These are phyloP conservation scores for Russula griseocarnosa DNA, from an alignment of 768 basidiomycete genomes.

Conservation along the genomic window DNA sequence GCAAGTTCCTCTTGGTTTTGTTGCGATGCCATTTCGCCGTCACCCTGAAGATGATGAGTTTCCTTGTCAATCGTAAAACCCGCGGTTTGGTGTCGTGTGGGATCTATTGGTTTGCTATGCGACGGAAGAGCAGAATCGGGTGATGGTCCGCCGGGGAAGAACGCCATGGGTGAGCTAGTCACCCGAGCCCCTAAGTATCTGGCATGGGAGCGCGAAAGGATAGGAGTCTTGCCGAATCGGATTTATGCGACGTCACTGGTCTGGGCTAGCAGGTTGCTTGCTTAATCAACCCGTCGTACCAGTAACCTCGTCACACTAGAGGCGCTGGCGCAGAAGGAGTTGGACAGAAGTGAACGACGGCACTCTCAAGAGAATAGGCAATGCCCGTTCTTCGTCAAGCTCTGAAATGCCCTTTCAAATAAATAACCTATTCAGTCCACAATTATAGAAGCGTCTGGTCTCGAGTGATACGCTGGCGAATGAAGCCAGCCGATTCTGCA, in stretches of 20 bases:
- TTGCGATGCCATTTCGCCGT: not conserved
- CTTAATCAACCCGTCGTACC: not conserved
- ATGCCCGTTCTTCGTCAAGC: too few species aligned
- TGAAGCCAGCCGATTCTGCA: not conserved
- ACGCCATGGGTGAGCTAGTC: not conserved
- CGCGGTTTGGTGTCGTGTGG: not conserved
- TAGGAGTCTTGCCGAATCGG: not conserved
- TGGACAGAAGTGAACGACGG: not conserved
- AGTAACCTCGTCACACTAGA: not conserved
- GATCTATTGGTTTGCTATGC: not conserved
- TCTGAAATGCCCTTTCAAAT: not conserved
- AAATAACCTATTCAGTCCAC: not conserved
- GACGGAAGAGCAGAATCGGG: constrained; percentile 4
- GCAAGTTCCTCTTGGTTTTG: not conserved
- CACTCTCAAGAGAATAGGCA: too few species aligned
- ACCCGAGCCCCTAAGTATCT: too few species aligned
- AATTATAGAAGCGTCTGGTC: not conserved
- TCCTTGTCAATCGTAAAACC: not conserved
- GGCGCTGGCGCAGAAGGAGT: not conserved
- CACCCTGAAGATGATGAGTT: not conserved
- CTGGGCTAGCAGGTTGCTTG: not conserved
- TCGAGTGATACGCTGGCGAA: not conserved
- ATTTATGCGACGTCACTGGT: not conserved
- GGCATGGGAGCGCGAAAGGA: not conserved
- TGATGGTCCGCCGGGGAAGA: constrained; percentile 15